Evolutionary conservation across 2,329 filamentous ascomycete species (phyloP), one percentile per base, ranked within the genome.

Genomic region (Trichoderma arundinaceum): DNA sequence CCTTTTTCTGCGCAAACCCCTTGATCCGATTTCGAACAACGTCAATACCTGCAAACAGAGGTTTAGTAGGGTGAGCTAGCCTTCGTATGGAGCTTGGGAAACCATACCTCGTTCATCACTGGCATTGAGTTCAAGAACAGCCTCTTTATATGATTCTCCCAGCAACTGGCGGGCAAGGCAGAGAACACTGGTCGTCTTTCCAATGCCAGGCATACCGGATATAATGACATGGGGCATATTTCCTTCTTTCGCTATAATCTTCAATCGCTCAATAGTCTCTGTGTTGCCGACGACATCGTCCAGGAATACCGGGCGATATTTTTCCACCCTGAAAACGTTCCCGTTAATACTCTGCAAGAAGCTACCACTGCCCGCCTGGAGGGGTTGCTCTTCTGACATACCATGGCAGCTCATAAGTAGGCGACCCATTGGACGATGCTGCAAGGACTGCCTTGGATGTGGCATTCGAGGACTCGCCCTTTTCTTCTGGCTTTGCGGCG

Each of bases 151-250:
- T 35, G 92, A 86, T 74, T 96, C 91, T 8, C 95, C 95, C 1
- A 99, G 84, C 67, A 99, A 81, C 76, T 98, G 94, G 67, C 94
- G 87, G 17, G 95, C 95, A 53, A 99, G 87, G 76, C 95, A 98
- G 68, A 98, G 82, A 64, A 99, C 90, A 64, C 93, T 97, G 0
- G 95, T 98, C 4, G 95, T 99, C 83, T 99, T 99, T 78, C 95
- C 95, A 74, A 98, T 99, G 75, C 95, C 95, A 19, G 95, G 95
- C 93, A 97, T 98, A 67, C 95, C 95, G n/a, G 92, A 97, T 74
- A 99, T 98, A 79, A 99, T 98, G 74, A 99, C 88, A 80, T 99
- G 95, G 2, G 95, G 95, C 94, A 99, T 97, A 80, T 99, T 99
- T 72, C 95, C 95, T 81, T 98, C 95, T 78, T 94, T 95, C 53